Percentiles rank a stretch among this genome's conserved stretches.
Conservation (phyloP, 75 land plant genomes). For the Cupressus sempervirens region DNA sequence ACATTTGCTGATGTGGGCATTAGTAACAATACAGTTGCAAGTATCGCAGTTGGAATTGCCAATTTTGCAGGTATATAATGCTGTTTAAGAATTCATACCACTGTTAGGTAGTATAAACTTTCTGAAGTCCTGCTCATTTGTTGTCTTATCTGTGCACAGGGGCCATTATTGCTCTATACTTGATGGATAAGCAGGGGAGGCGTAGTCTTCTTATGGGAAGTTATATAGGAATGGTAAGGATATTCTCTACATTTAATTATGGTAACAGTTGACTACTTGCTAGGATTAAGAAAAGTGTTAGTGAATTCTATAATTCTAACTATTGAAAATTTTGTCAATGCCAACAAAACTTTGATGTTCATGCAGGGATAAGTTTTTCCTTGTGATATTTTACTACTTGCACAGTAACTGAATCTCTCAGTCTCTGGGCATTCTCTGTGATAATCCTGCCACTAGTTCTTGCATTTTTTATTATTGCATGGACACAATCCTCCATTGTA, state of each 20-base stretch:
- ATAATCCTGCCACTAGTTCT: not conserved
- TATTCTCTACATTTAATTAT: not conserved
- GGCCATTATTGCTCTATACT: slow-evolving; percentile 65
- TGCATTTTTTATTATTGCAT: not conserved
- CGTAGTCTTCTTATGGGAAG: slow-evolving; percentile 78
- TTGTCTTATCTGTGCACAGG: slow-evolving; percentile 36
- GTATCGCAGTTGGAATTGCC: slow-evolving; percentile 73
- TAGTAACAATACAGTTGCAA: slow-evolving; percentile 58
- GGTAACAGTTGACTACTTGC: not conserved
- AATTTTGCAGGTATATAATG: slow-evolving; percentile 61
- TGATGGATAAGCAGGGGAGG: slow-evolving; percentile 89
- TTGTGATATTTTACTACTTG: not conserved
- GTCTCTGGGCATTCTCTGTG: not conserved
- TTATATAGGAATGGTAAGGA: slow-evolving; percentile 78
- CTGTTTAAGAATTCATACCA: slow-evolving; percentile 11
- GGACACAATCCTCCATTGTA: not conserved
- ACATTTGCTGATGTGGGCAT: slow-evolving; percentile 86
- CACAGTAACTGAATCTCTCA: not conserved
- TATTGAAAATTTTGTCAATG: not conserved
- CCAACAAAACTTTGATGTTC: not conserved
- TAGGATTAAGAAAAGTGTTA: not conserved
- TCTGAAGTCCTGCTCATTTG: not conserved
- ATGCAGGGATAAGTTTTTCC: not conserved
- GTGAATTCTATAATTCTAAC: not conserved
- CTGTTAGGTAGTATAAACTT: not conserved